A percentile compares a stretch with the other conserved stretches of the same genome.
phyloP scores from a whole-genome alignment of 208 protist species.

The Trypanosoma cruzi region DNA sequence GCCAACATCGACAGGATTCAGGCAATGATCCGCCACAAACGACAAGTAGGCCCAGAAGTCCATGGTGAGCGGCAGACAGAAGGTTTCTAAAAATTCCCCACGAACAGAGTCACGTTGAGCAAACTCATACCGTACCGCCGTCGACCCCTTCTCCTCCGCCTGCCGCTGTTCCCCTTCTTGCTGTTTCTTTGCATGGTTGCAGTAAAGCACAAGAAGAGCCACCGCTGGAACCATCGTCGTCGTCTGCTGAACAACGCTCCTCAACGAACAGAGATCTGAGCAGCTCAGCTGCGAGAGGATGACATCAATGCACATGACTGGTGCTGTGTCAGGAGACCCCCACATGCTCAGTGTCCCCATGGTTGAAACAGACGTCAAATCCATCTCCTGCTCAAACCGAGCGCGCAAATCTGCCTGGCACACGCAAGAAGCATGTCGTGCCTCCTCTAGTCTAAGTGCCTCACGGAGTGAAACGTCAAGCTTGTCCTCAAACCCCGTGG shows the following conservation, averaged over 20 bases:
- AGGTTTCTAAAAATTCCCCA: conserved; percentile 49
- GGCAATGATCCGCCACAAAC: conserved; percentile 59
- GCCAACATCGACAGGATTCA: conserved; percentile 29
- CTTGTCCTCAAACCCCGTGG: conserved; percentile 8
- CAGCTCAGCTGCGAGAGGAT: conserved; percentile 46
- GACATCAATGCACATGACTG: conserved; percentile 53
- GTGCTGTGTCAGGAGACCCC: conserved; percentile 27
- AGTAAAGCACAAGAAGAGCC: conserved; percentile 72
- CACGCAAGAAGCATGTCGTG: conserved; percentile 9
- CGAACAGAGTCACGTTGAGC: conserved; percentile 31
- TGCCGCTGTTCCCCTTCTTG: background rate
- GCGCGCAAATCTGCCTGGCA: conserved; percentile 36
- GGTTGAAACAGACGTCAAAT: conserved; percentile 31
- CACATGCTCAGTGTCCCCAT: conserved; percentile 32
- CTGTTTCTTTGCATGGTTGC: conserved; percentile 11
- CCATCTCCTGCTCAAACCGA: conserved; percentile 36
- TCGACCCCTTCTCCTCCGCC: background rate
- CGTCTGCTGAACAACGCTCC: conserved; percentile 33
- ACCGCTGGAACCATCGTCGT: conserved; percentile 35
- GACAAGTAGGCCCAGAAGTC: conserved; percentile 48
- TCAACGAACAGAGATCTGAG: conserved; percentile 32
- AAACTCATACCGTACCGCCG: conserved; percentile 3
- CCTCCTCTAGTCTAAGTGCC: conserved; percentile 40
- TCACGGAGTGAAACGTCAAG: conserved; percentile 39
- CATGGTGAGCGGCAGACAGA: conserved; percentile 41